A percentile compares a stretch with the other conserved stretches of the same genome.
These are phyloP conservation scores for Lophiotrema nucula DNA, from an alignment of 495 filamentous ascomycete species.

Conservation along the genomic window DNA sequence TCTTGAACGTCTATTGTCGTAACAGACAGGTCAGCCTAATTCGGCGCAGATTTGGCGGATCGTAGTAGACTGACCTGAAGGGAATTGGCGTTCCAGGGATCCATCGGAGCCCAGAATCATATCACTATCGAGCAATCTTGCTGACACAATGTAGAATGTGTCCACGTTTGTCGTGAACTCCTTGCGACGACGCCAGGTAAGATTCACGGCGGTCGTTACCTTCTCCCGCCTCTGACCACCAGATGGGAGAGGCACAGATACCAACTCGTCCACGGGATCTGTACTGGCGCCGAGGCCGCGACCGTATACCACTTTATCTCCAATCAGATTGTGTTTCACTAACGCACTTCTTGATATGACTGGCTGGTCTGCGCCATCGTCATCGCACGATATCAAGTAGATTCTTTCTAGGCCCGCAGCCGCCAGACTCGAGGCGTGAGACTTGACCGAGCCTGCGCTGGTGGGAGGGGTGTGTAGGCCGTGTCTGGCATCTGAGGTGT, in stretches of 20 bases:
- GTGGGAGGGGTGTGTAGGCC: not conserved
- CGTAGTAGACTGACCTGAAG: conserved; percentile 1
- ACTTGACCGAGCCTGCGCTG: conserved; percentile 5
- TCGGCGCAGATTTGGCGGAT: not conserved
- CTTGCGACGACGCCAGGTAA: conserved; percentile 5
- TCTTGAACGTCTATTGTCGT: conserved; percentile 3
- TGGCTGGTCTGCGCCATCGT: conserved; percentile 1
- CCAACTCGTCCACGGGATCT: not conserved
- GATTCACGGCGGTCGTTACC: not conserved
- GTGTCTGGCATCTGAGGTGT: not conserved
- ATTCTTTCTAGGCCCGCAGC: conserved; percentile 3
- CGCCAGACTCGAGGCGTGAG: conserved; percentile 7
- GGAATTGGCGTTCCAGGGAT: not conserved
- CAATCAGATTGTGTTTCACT: conserved; percentile 10
- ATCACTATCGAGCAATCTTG: conserved; percentile 1
- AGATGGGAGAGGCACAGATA: conserved; percentile 4
- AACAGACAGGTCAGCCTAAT: not conserved
- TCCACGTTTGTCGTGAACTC: not conserved
- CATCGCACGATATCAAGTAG: conserved; percentile 1
- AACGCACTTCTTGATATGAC: not conserved
- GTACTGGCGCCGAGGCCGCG: not conserved
- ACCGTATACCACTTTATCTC: conserved; percentile 7
- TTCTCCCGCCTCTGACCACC: conserved; percentile 6
- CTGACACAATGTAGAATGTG: conserved; percentile 1
- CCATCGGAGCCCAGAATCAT: conserved; percentile 2